These are phyloP conservation scores for Phytophthora europaea DNA, from an alignment of 352 stramenopile genomes.

Conservation along the genomic window DNA sequence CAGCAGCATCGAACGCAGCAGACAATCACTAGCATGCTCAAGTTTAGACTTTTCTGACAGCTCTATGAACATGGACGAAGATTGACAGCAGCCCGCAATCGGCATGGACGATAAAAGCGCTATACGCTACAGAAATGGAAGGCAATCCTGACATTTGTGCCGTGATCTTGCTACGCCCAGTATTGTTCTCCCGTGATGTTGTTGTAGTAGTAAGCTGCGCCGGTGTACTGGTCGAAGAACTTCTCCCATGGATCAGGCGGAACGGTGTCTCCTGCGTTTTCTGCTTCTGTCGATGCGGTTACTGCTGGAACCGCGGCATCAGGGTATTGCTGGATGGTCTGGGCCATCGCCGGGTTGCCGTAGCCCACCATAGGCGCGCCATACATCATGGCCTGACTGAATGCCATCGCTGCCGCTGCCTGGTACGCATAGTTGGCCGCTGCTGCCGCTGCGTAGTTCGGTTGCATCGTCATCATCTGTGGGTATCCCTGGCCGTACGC, in stretches of 20 bases:
- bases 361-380: conserved; percentile 53
- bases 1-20: conserved; percentile 78
- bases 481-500: conserved; percentile 35
- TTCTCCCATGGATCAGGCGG: conserved; percentile 84
- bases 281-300: background rate
- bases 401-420: conserved; percentile 68
- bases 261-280: conserved; percentile 25
- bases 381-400: conserved; percentile 54
- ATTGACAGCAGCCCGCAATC: conserved; percentile 6
- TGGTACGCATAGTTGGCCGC: conserved; percentile 70
- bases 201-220: conserved; percentile 91
- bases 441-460: conserved; percentile 55
- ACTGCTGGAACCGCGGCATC: conserved; percentile 9
- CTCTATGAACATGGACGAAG: conserved; percentile 80
- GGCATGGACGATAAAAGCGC: background rate
- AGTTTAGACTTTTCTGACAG: conserved; percentile 83
- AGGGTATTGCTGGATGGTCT: conserved; percentile 30
- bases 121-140: conserved; percentile 12
- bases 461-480: conserved; percentile 51
- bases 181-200: conserved; percentile 87
- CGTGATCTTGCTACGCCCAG: conserved; percentile 63
- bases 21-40: conserved; percentile 60
- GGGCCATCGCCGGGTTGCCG: conserved; percentile 33
- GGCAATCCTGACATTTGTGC: conserved; percentile 17
- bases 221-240: conserved; percentile 90